Evolutionary conservation across 1,284 basidiomycete genomes (phyloP).

Genomic region (Pyrrhoderma noxium): DNA sequence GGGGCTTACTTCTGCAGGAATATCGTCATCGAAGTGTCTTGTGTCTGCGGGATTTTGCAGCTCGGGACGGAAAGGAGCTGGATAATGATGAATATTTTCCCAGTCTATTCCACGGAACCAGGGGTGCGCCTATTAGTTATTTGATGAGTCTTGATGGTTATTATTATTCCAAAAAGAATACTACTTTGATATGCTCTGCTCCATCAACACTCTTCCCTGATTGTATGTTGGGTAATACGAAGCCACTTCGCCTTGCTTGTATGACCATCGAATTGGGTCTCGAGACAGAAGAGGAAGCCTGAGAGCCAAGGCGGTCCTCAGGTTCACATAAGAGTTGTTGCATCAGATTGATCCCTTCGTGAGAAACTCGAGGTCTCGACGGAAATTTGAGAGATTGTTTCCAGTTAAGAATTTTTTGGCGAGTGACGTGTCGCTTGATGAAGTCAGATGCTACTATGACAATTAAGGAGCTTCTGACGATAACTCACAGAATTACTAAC

Average conservation of each 20-base stretch:
- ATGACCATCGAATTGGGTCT: conserved; percentile 73
- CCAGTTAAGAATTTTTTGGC: conserved; percentile 93
- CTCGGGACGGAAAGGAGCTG: conserved; percentile 84
- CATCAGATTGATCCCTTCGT: conserved; percentile 84
- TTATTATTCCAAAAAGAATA: conserved; percentile 16
- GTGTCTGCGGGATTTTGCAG: conserved; percentile 78
- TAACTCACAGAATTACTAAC: conserved; percentile 77
- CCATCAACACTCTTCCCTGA: conserved; percentile 61
- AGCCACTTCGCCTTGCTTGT: conserved; percentile 68
- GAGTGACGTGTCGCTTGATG: conserved; percentile 74
- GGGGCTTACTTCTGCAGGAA: conserved; percentile 74
- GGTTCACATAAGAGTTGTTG: conserved; percentile 86
- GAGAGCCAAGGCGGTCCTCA: conserved; percentile 85
- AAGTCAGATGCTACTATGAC: neutral
- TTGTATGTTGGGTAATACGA: conserved; percentile 44
- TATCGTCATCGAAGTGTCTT: conserved; percentile 87
- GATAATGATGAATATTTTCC: conserved; percentile 69
- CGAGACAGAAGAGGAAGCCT: conserved; percentile 57
- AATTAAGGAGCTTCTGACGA: neutral
- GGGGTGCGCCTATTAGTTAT: conserved; percentile 55
- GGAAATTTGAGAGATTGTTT: conserved; percentile 84
- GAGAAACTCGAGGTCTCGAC: conserved; percentile 73
- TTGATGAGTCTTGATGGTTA: neutral
- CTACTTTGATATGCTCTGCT: conserved; percentile 79
- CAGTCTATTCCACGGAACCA: conserved; percentile 88